Evolutionary conservation across 768 basidiomycete species (phyloP).

Genomic region (Hericium alpestre): DNA sequence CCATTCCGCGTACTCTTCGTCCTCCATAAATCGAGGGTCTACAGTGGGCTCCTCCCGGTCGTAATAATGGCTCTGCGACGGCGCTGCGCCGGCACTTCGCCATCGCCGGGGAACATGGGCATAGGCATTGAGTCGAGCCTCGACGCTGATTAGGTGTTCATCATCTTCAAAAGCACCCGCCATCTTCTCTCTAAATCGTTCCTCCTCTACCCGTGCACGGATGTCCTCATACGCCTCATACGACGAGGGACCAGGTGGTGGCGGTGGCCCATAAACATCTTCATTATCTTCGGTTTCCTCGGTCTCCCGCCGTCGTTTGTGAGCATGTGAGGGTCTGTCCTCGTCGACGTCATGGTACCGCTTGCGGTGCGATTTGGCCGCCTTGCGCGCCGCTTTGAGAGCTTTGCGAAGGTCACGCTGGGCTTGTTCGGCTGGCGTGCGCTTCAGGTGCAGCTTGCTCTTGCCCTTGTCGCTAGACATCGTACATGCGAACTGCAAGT

Average conservation of each 20-base stretch:
- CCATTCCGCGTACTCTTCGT: slow-evolving; percentile 86
- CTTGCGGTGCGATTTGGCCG: slow-evolving; percentile 12
- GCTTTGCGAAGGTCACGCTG: slow-evolving; percentile 28
- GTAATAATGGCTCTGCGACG: slow-evolving; percentile 33
- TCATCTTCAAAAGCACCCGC: slow-evolving; percentile 66
- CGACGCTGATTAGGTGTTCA: slow-evolving; percentile 51
- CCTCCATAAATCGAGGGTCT: slow-evolving; percentile 51
- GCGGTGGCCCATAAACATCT: slow-evolving; percentile 20
- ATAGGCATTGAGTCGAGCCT: slow-evolving; percentile 56
- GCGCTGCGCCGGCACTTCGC: slow-evolving; percentile 30
- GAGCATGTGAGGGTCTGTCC: neutral
- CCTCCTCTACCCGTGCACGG: slow-evolving; percentile 39
- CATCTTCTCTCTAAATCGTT: slow-evolving; percentile 62
- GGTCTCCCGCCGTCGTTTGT: slow-evolving; percentile 14
- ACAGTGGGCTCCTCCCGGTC: slow-evolving; percentile 16
- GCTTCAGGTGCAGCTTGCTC: slow-evolving; percentile 25
- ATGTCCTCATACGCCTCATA: neutral
- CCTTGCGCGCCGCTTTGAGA: slow-evolving; percentile 43
- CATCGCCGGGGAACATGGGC: slow-evolving; percentile 68
- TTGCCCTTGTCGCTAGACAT: slow-evolving; percentile 6
- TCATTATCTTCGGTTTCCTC: slow-evolving; percentile 10
- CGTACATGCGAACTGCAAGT: neutral
- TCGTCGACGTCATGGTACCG: neutral
- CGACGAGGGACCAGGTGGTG: slow-evolving; percentile 16
- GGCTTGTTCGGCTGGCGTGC: slow-evolving; percentile 26